phyloP scores from a whole-genome alignment of 495 filamentous ascomycete species.

The Penicillium goetzii region DNA sequence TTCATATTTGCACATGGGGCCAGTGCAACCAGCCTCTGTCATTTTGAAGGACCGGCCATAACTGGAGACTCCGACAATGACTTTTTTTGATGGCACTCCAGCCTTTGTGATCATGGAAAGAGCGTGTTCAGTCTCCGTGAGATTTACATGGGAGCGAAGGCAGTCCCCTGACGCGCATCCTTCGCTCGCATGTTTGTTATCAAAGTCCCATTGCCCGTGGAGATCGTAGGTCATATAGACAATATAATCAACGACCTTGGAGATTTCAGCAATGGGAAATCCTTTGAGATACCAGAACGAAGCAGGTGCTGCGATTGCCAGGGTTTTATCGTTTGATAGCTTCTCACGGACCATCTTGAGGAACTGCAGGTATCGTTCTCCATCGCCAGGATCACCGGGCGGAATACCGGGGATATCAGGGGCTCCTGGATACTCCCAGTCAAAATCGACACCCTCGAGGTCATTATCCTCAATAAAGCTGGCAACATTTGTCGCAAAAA shows the following conservation, averaged over 20 bases:
- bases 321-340: too few species aligned
- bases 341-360: not conserved
- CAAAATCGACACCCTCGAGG: not conserved
- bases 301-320: not conserved
- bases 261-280: not conserved
- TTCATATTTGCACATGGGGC: not conserved
- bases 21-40: not conserved
- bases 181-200: not conserved
- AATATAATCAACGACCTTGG: not conserved
- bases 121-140: not conserved
- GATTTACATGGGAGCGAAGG: not conserved
- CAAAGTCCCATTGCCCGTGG: not conserved
- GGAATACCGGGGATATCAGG: not conserved
- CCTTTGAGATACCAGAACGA: not conserved
- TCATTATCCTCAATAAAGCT: not conserved
- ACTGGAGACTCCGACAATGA: not conserved
- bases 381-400: not conserved
- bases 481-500: not conserved
- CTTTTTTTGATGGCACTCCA: not conserved
- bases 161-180: not conserved
- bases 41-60: not conserved
- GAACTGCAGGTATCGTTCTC: not conserved
- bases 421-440: not conserved
- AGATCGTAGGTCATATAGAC: not conserved
- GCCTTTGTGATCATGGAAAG: not conserved